phyloP scores from a whole-genome alignment of 805 yeast species.

The Kodamaea lidongshanica region DNA sequence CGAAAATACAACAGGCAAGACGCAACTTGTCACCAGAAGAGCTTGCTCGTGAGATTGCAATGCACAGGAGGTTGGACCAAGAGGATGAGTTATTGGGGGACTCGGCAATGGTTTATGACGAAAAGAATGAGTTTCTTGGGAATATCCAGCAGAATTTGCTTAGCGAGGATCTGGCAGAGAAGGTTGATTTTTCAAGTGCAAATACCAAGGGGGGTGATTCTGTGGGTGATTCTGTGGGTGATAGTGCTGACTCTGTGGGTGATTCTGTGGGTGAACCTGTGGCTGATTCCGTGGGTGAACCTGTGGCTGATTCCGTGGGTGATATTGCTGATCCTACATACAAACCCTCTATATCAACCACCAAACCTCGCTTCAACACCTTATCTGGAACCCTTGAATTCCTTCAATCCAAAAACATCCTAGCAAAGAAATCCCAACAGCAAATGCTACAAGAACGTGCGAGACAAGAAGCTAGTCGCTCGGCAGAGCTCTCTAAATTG shows the following conservation, averaged over 20 bases:
- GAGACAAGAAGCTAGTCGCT: constrained; percentile 19
- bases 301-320: not conserved
- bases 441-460: constrained; percentile 11
- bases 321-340: not conserved
- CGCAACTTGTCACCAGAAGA: constrained; percentile 26
- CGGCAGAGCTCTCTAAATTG: constrained; percentile 26
- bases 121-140: constrained; percentile 34
- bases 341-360: not conserved
- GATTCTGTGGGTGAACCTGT: constrained; percentile 4
- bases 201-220: constrained; percentile 20
- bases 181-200: constrained; percentile 20
- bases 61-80: constrained; percentile 14
- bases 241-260: not conserved
- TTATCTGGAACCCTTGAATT: constrained; percentile 24
- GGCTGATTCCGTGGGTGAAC: constrained; percentile 20
- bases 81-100: constrained; percentile 11
- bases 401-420: constrained; percentile 20
- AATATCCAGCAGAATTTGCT: constrained; percentile 16
- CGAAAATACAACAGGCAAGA: constrained; percentile 22
- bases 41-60: constrained; percentile 34
- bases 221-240: constrained; percentile 12
- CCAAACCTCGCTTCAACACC: constrained; percentile 12
- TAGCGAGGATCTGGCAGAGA: constrained; percentile 21
- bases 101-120: constrained; percentile 21
- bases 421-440: constrained; percentile 9